Evolutionary conservation across 441 rosid species (phyloP).

Genomic region (Francoa sonchifolia): DNA sequence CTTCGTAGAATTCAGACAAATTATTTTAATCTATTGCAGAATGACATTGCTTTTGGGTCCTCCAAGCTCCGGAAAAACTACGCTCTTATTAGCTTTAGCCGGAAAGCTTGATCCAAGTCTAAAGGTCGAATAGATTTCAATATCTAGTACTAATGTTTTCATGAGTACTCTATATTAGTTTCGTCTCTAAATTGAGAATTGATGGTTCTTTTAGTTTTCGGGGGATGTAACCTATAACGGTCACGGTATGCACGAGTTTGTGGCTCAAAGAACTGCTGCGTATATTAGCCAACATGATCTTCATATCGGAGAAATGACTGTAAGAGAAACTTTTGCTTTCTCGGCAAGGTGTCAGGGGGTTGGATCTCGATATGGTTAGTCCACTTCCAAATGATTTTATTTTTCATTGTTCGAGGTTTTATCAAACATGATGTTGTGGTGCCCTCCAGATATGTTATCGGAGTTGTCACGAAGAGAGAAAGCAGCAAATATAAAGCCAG

Average conservation of each 20-base stretch:
- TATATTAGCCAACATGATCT: conserved; percentile 48
- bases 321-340: conserved; percentile 45
- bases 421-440: too few species aligned
- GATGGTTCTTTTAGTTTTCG: conserved; percentile 19
- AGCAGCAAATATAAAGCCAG: conserved; percentile 36
- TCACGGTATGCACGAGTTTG: conserved; percentile 42
- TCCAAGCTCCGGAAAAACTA: conserved; percentile 58
- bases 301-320: conserved; percentile 56
- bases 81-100: conserved; percentile 39
- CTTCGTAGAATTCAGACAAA: background rate
- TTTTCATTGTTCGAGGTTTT: too few species aligned
- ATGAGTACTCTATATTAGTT: background rate
- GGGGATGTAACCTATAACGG: conserved; percentile 52
- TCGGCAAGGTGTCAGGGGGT: conserved; percentile 61
- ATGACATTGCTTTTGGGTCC: conserved; percentile 53
- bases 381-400: too few species aligned
- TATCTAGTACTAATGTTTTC: background rate
- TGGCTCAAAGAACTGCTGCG: conserved; percentile 50
- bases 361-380: conserved; percentile 42
- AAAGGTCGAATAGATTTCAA: conserved; percentile 16
- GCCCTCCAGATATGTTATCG: conserved; percentile 28
- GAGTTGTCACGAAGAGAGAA: conserved; percentile 47
- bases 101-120: conserved; percentile 34
- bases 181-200: background rate
- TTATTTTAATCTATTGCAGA: conserved; percentile 11